phyloP scores from a whole-genome alignment of 2,329 filamentous ascomycete species.

The Sclerotinia sclerotiorum region DNA sequence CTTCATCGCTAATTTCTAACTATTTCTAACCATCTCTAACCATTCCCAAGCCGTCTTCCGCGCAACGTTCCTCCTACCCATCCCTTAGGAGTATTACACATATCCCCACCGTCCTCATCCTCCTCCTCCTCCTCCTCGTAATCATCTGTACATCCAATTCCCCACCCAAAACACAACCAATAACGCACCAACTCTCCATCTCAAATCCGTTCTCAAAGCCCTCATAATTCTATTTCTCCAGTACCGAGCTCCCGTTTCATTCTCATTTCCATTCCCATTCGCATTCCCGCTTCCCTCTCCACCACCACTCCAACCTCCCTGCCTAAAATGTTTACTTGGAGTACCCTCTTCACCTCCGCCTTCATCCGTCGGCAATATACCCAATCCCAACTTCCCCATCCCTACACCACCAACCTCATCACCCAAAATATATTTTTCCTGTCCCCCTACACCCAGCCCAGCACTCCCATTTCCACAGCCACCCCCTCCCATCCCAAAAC shows the following conservation, averaged over 20 bases:
- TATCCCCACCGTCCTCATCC: no score
- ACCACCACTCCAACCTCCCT: conserved; percentile 30
- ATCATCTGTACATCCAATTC: conserved; percentile 29
- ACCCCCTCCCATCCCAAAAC: background rate
- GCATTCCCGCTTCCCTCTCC: background rate
- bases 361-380: conserved; percentile 20
- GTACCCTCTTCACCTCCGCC: conserved; percentile 21
- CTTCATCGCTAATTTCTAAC: no score
- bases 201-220: conserved; percentile 19
- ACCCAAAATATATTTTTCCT: background rate
- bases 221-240: conserved; percentile 1
- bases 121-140: no score
- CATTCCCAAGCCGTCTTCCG: no score
- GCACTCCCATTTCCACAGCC: conserved; percentile 42
- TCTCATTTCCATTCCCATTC: background rate
- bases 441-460: conserved; percentile 26
- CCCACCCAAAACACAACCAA: conserved; percentile 27
- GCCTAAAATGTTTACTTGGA: conserved; percentile 21
- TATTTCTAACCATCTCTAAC: no score
- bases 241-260: background rate
- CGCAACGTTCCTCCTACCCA: no score
- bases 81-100: no score
- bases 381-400: background rate
- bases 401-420: background rate
- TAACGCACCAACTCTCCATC: conserved; percentile 26